Evolutionary conservation across 148 eudicot genomes (phyloP), one percentile per base, ranked within the genome.

Genomic region (Linanthus parryae): DNA sequence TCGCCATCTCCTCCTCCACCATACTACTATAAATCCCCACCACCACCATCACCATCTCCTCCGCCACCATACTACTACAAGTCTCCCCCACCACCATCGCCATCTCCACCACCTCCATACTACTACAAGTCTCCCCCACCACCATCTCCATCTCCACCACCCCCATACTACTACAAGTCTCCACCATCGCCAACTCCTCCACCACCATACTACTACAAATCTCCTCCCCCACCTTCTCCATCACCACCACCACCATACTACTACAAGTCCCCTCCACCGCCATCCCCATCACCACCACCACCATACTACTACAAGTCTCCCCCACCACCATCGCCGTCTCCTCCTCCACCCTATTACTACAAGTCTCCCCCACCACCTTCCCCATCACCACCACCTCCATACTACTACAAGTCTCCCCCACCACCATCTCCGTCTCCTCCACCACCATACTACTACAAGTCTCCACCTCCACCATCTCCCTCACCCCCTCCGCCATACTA

Each of bases 221-320:
- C 69, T 0, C 73, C 68, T 0, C 73, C 73, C 3, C 71, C 71
- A 37, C 71, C 54, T 13, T 13, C 50, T 0, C 44, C 63, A 2
- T 38, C 29, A 0, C 56, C 56, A 0, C 36, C 68, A 2, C 73
- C 67, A 8, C 62, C 64, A 0, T 69, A 62, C 28, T 1, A 23
- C 3, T 72, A 66, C 50, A 57, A 29, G 5, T 66, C 72, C 1
- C 70, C 68, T 2, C 72, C 68, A 7, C 76, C 76, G 12, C 76
- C 76, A 0, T 15, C 42, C 0, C 37, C 59, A 0, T 44, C 56
- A 0, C 75, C 70, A 0, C n/a, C n/a, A n/a, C 57, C 66, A 0
- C 70, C 62, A 0, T 49, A 62, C 0, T 71, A 65, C 8, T 5
- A 34, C n/a, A 61, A 65, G 22, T 57, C 68, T 1, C 68, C 73